phyloP scores from a whole-genome alignment of 2,329 filamentous ascomycete genomes.

The Penicillium sp. region DNA sequence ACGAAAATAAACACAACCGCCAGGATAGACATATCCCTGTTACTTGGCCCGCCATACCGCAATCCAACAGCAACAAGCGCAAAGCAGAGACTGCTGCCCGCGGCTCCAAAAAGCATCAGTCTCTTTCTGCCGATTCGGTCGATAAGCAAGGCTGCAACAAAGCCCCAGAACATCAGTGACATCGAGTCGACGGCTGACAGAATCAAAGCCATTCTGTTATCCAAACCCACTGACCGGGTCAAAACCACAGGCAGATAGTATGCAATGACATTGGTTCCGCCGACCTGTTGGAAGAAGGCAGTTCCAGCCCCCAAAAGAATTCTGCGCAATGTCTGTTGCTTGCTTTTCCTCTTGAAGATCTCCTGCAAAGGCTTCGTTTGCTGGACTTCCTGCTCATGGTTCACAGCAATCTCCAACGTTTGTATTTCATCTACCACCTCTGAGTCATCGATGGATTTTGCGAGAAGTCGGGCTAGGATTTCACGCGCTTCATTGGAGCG shows the following conservation, averaged over 20 bases:
- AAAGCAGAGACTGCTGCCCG: slow-evolving; percentile 30
- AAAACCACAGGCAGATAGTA: slow-evolving; percentile 41
- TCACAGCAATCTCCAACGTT: slow-evolving; percentile 25
- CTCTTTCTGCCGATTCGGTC: slow-evolving; percentile 21
- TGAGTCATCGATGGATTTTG: slow-evolving; percentile 15
- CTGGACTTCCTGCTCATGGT: too few species aligned
- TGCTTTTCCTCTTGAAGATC: slow-evolving; percentile 26
- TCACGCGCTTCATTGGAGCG: too few species aligned
- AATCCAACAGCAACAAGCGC: slow-evolving; percentile 40
- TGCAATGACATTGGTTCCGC: slow-evolving; percentile 25
- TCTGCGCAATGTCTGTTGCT: slow-evolving; percentile 21
- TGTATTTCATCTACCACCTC: slow-evolving; percentile 22
- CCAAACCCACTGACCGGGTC: slow-evolving; percentile 48
- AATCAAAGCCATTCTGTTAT: too few species aligned
- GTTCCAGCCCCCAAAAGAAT: slow-evolving; percentile 19
- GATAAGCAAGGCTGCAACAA: slow-evolving; percentile 38
- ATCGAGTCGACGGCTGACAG: slow-evolving; percentile 38
- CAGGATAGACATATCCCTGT: too few species aligned
- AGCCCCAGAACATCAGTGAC: slow-evolving; percentile 43
- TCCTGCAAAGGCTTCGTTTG: slow-evolving; percentile 24
- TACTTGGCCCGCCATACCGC: too few species aligned
- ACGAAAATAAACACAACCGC: too few species aligned
- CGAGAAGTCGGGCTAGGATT: too few species aligned
- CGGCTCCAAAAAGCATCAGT: slow-evolving; percentile 22
- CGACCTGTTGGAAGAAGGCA: slow-evolving; percentile 27